phyloP scores from a whole-genome alignment of 805 yeast species.

The Saccharomyces kudriavzevii region DNA sequence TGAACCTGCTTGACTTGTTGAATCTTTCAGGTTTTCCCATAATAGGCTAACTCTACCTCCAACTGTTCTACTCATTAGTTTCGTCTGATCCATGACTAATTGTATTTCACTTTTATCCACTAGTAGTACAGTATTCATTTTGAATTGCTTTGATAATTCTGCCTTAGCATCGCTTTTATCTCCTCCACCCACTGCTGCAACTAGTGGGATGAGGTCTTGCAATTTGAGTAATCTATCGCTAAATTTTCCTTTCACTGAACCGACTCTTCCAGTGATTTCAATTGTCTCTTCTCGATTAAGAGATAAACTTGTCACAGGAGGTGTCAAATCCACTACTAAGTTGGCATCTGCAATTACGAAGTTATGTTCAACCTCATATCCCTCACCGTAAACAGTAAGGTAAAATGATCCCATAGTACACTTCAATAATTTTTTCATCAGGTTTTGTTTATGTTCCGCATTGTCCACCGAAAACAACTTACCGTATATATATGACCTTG shows the following conservation, averaged over 20 bases:
- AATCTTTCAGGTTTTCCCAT: conserved; percentile 17
- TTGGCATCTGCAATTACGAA: conserved; percentile 17
- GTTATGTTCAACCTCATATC: conserved; percentile 21
- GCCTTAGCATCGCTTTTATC: background rate
- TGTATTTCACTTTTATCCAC: conserved; percentile 18
- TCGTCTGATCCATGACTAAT: conserved; percentile 11
- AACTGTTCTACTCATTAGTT: conserved; percentile 8
- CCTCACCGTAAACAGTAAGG: conserved; percentile 19
- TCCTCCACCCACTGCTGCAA: conserved; percentile 2
- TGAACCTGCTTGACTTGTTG: conserved; percentile 18
- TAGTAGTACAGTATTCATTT: conserved; percentile 12
- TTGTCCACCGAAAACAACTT: conserved; percentile 37
- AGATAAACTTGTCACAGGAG: conserved; percentile 7
- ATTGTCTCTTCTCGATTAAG: conserved; percentile 11
- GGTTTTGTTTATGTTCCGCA: conserved; percentile 2
- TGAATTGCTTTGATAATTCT: conserved; percentile 7
- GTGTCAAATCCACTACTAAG: conserved; percentile 13
- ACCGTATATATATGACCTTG: conserved; percentile 47
- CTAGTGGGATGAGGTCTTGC: conserved; percentile 2
- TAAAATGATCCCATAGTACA: conserved; percentile 16
- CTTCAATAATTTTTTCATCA: conserved; percentile 12
- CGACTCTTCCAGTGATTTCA: conserved; percentile 18
- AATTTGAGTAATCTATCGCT: conserved; percentile 17
- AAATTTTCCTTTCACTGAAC: conserved; percentile 21
- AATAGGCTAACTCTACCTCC: conserved; percentile 16